Base-by-base conservation (phyloP, 768 basidiomycete species). In the Termitomyces sp. region DNA sequence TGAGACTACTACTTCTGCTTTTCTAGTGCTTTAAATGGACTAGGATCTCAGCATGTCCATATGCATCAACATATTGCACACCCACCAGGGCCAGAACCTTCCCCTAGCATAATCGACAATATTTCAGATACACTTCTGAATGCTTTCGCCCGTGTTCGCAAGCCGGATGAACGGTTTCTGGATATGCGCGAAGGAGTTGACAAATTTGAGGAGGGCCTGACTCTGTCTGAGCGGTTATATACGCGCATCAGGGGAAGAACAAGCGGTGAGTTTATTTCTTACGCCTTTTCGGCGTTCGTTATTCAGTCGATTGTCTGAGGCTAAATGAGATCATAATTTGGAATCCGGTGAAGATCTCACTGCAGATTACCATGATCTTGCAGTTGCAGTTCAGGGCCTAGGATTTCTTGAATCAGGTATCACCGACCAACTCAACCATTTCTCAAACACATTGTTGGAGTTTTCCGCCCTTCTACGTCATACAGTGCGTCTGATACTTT, bases 321-420 rank as follows among this genome's bases (percentile, higher is more conserved):
- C 89, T 91, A 76, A 91, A 90, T 75, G 88, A 91, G 90, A 89
- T 77, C 88, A 87, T 73, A 82, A 86, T 75, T 81, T 81, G 79
- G 87, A 87, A 85, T 87, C 84, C 71, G 86, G 79, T 82, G 84
- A 89, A 97, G 97, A 99, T 83, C 87, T 99, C 52, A 91, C 94
- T 63, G 87, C 87, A 65, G 97, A 99, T 79, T 99, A 99, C 75
- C 94, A 98, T 71, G 97, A 98, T 75, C 80, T 98, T 65, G 95
- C 97, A 48, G 91, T 95, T 64, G 91, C 94, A 46, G 94, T 97
- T 51, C 96, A 98, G 73, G 96, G 96, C 55, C 84, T 99, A 62
- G 97, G 96, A 66, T 98, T 98, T 77, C 84, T 99, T 65, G 97
- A 99, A 75, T 94, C 92, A 64, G 97, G 97, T 42, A 99, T 99